These are phyloP conservation scores for Fusarium sp. DNA, from an alignment of 2,329 filamentous ascomycete species.

Conservation along the genomic window DNA sequence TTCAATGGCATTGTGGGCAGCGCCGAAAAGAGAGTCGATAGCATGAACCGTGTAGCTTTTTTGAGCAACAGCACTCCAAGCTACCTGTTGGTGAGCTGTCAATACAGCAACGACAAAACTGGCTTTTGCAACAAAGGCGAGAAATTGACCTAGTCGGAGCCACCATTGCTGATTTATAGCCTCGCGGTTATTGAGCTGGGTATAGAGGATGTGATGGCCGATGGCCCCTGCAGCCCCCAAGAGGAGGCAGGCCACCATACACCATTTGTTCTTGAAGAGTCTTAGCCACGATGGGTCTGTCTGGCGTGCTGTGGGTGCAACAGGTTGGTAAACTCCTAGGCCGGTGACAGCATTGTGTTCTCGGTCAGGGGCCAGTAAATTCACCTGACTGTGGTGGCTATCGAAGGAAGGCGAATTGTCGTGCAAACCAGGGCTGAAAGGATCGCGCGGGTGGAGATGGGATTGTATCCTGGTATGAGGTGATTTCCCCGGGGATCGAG, in stretches of 20 bases:
- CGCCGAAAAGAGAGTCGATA: slow-evolving; percentile 39
- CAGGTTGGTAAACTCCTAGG: slow-evolving; percentile 5
- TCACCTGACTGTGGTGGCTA: slow-evolving; percentile 8
- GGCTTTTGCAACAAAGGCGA: slow-evolving; percentile 29
- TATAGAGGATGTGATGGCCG: slow-evolving; percentile 24
- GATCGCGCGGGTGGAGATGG: neutral
- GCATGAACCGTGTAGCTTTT: slow-evolving; percentile 24
- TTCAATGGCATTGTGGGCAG: slow-evolving; percentile 28
- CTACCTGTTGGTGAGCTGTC: slow-evolving; percentile 21
- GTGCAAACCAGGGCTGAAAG: neutral
- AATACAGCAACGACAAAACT: slow-evolving; percentile 19
- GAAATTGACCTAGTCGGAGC: slow-evolving; percentile 25
- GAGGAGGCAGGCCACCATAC: slow-evolving; percentile 18
- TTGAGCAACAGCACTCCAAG: slow-evolving; percentile 24
- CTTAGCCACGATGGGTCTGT: slow-evolving; percentile 6
- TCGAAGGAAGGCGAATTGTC: neutral
- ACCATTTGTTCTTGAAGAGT: slow-evolving; percentile 22
- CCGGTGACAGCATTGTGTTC: neutral
- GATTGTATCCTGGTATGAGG: neutral
- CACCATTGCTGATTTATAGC: slow-evolving; percentile 32
- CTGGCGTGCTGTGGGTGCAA: neutral
- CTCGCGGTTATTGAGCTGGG: slow-evolving; percentile 14
- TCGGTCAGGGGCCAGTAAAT: neutral
- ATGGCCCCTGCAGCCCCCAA: slow-evolving; percentile 17
- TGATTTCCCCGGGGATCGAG: slow-evolving; percentile 11